These are phyloP conservation scores for Arachnopeziza araneosa DNA, from an alignment of 2,329 filamentous ascomycete genomes.

Conservation along the genomic window DNA sequence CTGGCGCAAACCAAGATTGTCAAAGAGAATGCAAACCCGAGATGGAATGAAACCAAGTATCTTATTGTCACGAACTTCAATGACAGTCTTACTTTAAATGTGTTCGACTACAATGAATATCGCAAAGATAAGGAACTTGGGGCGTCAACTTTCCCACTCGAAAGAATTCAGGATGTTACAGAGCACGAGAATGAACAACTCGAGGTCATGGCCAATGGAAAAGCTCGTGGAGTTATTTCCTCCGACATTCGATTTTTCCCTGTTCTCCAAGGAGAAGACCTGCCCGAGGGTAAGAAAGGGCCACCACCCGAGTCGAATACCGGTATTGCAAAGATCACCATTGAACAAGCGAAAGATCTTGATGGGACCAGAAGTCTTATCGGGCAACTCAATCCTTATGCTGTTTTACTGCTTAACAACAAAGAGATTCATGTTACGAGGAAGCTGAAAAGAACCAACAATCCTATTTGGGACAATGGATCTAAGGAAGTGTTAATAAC, in stretches of 20 bases:
- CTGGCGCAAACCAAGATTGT: constrained; percentile 87
- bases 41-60: constrained; percentile 96
- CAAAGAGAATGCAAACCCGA: constrained; percentile 76
- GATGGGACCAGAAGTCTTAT: constrained; percentile 89
- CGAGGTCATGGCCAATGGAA: constrained; percentile 79
- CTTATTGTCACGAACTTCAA: constrained; percentile 89
- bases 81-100: constrained; percentile 75
- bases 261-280: constrained; percentile 66
- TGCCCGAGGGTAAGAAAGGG: constrained; percentile 70
- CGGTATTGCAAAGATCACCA: constrained; percentile 86
- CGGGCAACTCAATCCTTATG: constrained; percentile 87
- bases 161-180: constrained; percentile 69
- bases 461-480: constrained; percentile 91
- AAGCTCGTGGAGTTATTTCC: constrained; percentile 72
- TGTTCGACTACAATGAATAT: constrained; percentile 93
- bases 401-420: constrained; percentile 79
- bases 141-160: constrained; percentile 76
- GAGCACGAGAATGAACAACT: constrained; percentile 81
- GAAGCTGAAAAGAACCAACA: constrained; percentile 94
- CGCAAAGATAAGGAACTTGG: constrained; percentile 96
- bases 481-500: constrained; percentile 94
- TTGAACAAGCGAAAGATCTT: constrained; percentile 94
- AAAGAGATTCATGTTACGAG: constrained; percentile 86
- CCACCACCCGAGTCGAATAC: constrained; percentile 86
- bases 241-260: constrained; percentile 94